Evolutionary conservation across 805 yeast species (phyloP).

Genomic region (Monosporozyma yasuniensis): DNA sequence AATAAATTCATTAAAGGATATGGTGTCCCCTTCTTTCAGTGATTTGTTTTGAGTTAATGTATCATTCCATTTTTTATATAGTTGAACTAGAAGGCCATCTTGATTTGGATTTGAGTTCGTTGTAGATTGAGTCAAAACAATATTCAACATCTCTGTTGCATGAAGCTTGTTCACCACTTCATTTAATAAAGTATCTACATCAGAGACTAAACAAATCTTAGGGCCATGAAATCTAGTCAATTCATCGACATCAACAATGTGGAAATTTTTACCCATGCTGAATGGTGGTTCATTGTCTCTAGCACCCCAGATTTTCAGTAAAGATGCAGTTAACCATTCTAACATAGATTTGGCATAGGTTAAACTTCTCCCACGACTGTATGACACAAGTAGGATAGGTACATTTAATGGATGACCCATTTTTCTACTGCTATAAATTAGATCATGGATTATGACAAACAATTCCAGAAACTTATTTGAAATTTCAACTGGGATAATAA

Average conservation of each 20-base stretch:
- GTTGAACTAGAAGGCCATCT: conserved; percentile 4
- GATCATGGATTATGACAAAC: conserved; percentile 62
- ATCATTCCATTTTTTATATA: conserved; percentile 40
- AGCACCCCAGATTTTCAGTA: conserved; percentile 78
- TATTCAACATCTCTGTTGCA: conserved; percentile 54
- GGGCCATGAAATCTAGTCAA: conserved; percentile 52
- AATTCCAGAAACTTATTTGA: conserved; percentile 78
- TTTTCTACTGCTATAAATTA: conserved; percentile 36
- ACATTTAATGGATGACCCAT: conserved; percentile 32
- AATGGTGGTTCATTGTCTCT: conserved; percentile 63
- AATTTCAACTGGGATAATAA: conserved; percentile 70
- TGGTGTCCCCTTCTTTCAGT: conserved; percentile 54
- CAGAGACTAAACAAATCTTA: conserved; percentile 70
- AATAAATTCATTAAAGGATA: conserved; percentile 38
- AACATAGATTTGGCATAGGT: conserved; percentile 80
- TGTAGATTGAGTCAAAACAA: conserved; percentile 47
- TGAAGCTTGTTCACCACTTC: conserved; percentile 49
- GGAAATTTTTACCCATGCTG: conserved; percentile 51
- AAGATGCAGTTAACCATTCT: conserved; percentile 91
- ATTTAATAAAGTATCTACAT: conserved; percentile 53
- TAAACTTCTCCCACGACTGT: conserved; percentile 67
- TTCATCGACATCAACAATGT: conserved; percentile 49
- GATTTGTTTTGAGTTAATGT: conserved; percentile 32
- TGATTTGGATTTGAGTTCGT: conserved; percentile 14
- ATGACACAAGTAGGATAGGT: conserved; percentile 70